phyloP scores from a whole-genome alignment of 345 rosid genomes.

The Gossypium turneri region DNA sequence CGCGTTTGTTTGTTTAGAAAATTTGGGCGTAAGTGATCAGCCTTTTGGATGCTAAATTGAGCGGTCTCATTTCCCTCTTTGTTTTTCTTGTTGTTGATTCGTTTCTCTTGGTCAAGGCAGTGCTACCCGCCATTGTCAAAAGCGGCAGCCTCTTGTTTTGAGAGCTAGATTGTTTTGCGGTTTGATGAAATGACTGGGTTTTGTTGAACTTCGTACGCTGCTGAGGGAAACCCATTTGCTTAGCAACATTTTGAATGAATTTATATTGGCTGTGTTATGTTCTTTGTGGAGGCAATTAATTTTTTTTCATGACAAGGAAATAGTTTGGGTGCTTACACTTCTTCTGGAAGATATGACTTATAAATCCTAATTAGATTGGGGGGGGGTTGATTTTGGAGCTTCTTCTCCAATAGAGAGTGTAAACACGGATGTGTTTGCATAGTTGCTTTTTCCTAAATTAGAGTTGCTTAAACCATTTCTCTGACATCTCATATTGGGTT shows the following conservation, averaged over 20 bases:
- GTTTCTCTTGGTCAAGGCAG: background rate
- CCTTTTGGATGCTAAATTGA: background rate
- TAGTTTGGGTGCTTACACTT: background rate
- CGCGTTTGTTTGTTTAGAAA: background rate
- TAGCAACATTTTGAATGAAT: background rate
- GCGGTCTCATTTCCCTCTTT: background rate
- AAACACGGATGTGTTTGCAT: background rate
- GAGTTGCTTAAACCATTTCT: conserved; percentile 6
- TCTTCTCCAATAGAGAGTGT: background rate
- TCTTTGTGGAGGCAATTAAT: background rate
- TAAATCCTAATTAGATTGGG: background rate
- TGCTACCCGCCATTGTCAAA: background rate
- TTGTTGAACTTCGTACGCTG: background rate
- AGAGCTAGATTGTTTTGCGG: background rate
- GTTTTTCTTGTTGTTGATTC: background rate
- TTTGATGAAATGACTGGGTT: background rate
- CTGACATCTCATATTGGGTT: background rate
- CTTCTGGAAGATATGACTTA: background rate
- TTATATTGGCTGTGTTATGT: background rate
- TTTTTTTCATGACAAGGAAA: background rate
- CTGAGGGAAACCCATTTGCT: background rate
- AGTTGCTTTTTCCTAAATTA: background rate
- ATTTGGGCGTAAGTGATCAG: background rate
- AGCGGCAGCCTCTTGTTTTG: background rate
- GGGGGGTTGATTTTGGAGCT: background rate